Evolutionary conservation across 306 rosid species (phyloP).

Genomic region (Cicer bijugum): DNA sequence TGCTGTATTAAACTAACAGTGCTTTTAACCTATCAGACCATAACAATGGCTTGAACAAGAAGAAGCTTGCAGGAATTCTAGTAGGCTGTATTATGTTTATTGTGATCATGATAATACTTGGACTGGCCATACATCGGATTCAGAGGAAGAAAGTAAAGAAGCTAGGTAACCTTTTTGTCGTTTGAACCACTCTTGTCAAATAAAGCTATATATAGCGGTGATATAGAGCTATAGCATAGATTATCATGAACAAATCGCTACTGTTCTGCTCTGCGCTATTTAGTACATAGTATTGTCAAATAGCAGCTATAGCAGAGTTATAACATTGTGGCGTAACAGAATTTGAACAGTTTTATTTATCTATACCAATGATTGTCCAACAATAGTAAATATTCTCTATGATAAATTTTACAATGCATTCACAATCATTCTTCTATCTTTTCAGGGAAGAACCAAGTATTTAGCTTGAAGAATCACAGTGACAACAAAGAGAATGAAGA

Average conservation of each 20-base stretch:
- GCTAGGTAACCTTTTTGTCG: conserved; percentile 17
- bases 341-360: too few species aligned
- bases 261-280: too few species aligned
- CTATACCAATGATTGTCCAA: background rate
- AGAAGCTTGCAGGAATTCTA: conserved; percentile 42
- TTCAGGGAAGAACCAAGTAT: conserved; percentile 34
- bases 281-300: too few species aligned
- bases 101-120: conserved; percentile 10
- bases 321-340: too few species aligned
- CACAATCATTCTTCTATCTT: conserved; percentile 1
- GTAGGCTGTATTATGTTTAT: conserved; percentile 14
- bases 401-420: background rate
- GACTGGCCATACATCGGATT: conserved; percentile 16
- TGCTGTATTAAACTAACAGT: conserved; percentile 18
- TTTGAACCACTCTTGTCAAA: background rate
- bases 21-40: conserved; percentile 38
- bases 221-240: too few species aligned
- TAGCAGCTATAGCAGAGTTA: too few species aligned
- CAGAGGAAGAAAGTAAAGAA: conserved; percentile 23
- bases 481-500: conserved; percentile 38
- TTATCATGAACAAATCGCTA: too few species aligned
- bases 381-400: background rate
- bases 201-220: too few species aligned
- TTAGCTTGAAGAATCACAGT: conserved; percentile 13
- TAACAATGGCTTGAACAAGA: conserved; percentile 11